Conservation (phyloP, 192 early-diverging fungal genomes). For the Funneliformis geosporum region DNA sequence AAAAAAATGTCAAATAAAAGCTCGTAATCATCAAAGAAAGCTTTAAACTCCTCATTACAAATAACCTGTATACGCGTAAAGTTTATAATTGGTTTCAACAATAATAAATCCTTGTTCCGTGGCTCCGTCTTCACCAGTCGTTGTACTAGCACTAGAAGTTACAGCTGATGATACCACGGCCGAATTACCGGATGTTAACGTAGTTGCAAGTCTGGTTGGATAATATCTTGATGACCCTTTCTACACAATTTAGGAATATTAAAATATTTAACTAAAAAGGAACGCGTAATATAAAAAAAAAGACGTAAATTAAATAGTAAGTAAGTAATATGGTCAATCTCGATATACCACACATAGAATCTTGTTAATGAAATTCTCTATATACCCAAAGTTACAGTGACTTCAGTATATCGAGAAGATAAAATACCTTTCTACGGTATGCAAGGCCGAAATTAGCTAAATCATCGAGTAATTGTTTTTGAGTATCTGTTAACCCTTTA, state of each 20-base stretch:
- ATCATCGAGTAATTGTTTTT: constrained; percentile 84
- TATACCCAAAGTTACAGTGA: no score
- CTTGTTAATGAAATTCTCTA: no score
- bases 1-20: constrained; percentile 5
- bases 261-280: constrained; percentile 4
- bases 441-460: constrained; percentile 87
- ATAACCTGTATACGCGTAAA: constrained; percentile 93
- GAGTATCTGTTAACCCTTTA: constrained; percentile 81
- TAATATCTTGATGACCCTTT: constrained; percentile 76
- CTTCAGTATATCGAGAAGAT: no score
- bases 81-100: constrained; percentile 90
- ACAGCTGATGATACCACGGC: constrained; percentile 44
- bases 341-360: no score
- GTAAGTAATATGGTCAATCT: no score
- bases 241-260: constrained; percentile 29
- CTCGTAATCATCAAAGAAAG: neutral
- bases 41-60: neutral
- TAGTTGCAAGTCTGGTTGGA: constrained; percentile 88
- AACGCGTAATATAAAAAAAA: neutral
- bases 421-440: constrained; percentile 74
- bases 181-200: constrained; percentile 78
- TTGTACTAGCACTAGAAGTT: constrained; percentile 24
- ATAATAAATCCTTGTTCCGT: constrained; percentile 81
- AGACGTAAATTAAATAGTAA: neutral
- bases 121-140: constrained; percentile 44